These are phyloP conservation scores for Cicer judaicum DNA, from an alignment of 306 rosid species.

Conservation along the genomic window DNA sequence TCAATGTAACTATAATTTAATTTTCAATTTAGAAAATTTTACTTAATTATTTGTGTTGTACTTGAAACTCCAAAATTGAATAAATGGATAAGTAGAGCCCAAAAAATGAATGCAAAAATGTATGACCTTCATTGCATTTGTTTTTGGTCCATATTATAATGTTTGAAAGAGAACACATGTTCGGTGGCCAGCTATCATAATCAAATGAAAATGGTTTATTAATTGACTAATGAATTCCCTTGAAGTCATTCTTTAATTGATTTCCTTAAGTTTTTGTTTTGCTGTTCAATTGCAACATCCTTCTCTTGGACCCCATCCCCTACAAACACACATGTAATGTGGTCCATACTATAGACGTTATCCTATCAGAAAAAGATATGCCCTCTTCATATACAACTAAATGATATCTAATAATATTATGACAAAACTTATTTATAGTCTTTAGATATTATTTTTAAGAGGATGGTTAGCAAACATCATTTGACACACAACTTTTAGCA, in stretches of 20 bases:
- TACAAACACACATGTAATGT: conserved; percentile 58
- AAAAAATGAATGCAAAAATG: neutral
- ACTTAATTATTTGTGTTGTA: too few relatives aligned
- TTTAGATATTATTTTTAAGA: too few relatives aligned
- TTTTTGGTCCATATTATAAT: conserved; percentile 38
- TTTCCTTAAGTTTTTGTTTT: conserved; percentile 35
- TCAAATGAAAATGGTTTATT: conserved; percentile 45
- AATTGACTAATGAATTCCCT: conserved; percentile 37
- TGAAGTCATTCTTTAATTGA: conserved; percentile 45
- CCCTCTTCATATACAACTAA: too few relatives aligned
- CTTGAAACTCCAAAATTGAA: neutral
- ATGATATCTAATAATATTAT: too few relatives aligned
- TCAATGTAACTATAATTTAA: too few relatives aligned
- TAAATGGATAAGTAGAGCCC: conserved; percentile 15
- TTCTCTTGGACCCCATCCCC: conserved; percentile 52
- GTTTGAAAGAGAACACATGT: conserved; percentile 32
- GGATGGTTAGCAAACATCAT: too few relatives aligned
- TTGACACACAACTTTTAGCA: too few relatives aligned
- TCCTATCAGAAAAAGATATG: neutral
- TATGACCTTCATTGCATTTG: neutral
- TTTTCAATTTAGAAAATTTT: too few relatives aligned
- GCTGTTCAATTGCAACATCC: conserved; percentile 42
- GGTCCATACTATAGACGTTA: conserved; percentile 44
- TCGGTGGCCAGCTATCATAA: conserved; percentile 42
- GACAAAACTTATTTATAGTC: too few relatives aligned